phyloP scores from a whole-genome alignment of 2,329 filamentous ascomycete species.

The Graphium sp. region DNA sequence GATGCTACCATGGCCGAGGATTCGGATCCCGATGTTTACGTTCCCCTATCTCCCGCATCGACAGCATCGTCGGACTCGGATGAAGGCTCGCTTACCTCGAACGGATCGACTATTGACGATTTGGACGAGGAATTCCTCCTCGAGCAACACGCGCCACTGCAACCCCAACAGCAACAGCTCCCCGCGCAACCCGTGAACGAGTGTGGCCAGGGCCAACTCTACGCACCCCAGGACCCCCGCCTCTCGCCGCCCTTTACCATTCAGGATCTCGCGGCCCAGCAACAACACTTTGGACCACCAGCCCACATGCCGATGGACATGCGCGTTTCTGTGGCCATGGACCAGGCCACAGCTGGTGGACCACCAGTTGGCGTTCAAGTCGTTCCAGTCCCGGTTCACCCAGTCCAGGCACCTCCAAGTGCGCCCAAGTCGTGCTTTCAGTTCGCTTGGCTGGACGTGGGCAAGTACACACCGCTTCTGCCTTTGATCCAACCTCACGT shows the following conservation, averaged over 20 bases:
- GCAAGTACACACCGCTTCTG: constrained; percentile 32
- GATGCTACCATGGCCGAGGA: constrained; percentile 23
- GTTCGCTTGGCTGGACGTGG: constrained; percentile 31
- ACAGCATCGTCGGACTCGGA: constrained; percentile 23
- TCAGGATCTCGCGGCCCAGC: constrained; percentile 13
- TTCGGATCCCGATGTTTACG: constrained; percentile 23
- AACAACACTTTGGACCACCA: constrained; percentile 11
- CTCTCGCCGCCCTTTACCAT: no score
- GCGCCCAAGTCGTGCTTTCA: constrained; percentile 29
- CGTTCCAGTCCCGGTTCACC: constrained; percentile 10
- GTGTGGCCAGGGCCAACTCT: no score
- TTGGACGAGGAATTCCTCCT: constrained; percentile 29
- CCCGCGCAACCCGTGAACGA: constrained; percentile 9
- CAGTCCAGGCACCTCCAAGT: constrained; percentile 16
- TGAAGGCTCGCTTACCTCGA: constrained; percentile 38
- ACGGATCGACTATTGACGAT: constrained; percentile 33
- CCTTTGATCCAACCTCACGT: constrained; percentile 29
- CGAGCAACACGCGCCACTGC: no score
- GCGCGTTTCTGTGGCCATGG: constrained; percentile 10
- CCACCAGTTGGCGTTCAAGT: no score
- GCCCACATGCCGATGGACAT: constrained; percentile 18
- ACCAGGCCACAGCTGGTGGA: no score
- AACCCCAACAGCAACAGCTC: constrained; percentile 16
- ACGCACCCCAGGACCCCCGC: no score
- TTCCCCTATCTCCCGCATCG: constrained; percentile 30